phyloP scores from a whole-genome alignment of 345 rosid genomes.

The Sisymbrium altissimum region DNA sequence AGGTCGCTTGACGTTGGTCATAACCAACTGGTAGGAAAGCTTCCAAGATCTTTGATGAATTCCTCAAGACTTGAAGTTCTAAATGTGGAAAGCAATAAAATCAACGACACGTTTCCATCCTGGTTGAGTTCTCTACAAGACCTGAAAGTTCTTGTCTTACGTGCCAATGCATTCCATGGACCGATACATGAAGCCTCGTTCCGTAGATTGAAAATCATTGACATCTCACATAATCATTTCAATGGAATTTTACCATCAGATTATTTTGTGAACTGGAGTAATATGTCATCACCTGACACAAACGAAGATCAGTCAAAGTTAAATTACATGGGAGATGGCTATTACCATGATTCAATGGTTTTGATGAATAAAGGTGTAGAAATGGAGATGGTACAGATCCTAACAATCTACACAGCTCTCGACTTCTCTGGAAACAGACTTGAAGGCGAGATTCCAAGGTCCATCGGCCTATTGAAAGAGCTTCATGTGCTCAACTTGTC shows the following conservation, averaged over 20 bases:
- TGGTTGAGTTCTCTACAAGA: not conserved
- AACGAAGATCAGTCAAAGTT: not conserved
- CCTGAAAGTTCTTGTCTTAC: not conserved
- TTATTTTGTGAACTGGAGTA: not conserved
- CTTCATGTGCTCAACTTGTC: not conserved
- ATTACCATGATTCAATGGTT: not conserved
- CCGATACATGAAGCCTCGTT: not conserved
- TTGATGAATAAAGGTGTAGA: not conserved
- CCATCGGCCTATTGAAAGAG: not conserved
- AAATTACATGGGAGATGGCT: not conserved
- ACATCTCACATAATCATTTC: not conserved
- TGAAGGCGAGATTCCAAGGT: not conserved
- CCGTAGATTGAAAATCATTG: not conserved
- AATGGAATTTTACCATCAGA: not conserved
- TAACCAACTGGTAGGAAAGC: conserved; percentile 28
- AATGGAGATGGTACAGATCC: not conserved
- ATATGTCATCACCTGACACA: not conserved
- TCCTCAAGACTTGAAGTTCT: not conserved
- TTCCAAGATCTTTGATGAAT: not conserved
- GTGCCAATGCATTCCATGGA: not conserved
- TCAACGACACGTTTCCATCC: not conserved
- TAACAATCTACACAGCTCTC: not conserved
- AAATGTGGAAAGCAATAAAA: conserved; percentile 2
- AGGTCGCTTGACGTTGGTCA: conserved; percentile 13
- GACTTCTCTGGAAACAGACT: not conserved